Percentiles rank a stretch among this genome's conserved stretches.
Evolutionary conservation across 805 yeast genomes (phyloP).

Genomic region (Candida coquimbonensis): DNA sequence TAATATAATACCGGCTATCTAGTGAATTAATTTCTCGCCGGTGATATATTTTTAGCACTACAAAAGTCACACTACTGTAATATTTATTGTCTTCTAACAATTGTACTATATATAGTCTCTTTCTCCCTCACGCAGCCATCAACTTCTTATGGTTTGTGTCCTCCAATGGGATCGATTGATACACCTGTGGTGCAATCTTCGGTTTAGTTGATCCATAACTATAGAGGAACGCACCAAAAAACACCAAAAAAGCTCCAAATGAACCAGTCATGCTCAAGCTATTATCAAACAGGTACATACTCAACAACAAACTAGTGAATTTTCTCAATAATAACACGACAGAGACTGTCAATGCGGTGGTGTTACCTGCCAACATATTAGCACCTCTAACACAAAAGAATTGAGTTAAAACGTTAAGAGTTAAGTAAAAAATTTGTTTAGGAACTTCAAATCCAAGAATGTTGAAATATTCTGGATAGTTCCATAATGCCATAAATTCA

Average conservation of each 20-base stretch:
- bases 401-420: constrained; percentile 46
- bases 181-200: constrained; percentile 17
- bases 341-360: constrained; percentile 58
- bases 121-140: no score
- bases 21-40: neutral
- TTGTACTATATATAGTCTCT: no score
- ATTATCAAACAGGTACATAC: constrained; percentile 47
- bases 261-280: constrained; percentile 30
- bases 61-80: no score
- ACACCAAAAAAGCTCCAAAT: constrained; percentile 45
- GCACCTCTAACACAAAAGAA: constrained; percentile 63
- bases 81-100: no score
- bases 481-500: constrained; percentile 25
- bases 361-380: constrained; percentile 47
- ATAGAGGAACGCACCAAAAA: constrained; percentile 49
- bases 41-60: no score
- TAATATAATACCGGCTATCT: no score
- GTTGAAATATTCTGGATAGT: constrained; percentile 14
- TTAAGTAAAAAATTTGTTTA: constrained; percentile 24
- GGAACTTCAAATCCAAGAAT: constrained; percentile 19
- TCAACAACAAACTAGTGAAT: constrained; percentile 50
- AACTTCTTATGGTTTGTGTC: neutral
- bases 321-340: constrained; percentile 56
- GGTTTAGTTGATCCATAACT: constrained; percentile 22
- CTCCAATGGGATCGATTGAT: constrained; percentile 5